These are phyloP conservation scores for Diatrype stigma DNA, from an alignment of 2,329 filamentous ascomycete genomes.

Conservation along the genomic window DNA sequence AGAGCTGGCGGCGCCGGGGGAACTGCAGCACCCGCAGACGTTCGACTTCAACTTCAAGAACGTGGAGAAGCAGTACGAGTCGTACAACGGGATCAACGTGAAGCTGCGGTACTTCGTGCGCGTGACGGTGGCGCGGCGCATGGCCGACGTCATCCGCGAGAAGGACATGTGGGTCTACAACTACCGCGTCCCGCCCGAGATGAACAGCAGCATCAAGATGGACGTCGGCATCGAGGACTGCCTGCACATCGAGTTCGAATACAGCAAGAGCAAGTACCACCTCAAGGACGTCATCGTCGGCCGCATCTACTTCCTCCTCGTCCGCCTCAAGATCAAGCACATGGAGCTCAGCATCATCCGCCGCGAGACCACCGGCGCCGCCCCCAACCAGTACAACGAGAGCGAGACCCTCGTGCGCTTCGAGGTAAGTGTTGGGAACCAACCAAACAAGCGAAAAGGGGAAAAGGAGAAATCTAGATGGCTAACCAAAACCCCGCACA, in stretches of 20 bases:
- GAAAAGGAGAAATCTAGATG: no score
- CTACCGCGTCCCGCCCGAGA: conserved; percentile 96
- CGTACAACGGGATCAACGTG: conserved; percentile 99
- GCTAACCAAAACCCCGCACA: background rate
- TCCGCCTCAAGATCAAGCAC: conserved; percentile 98
- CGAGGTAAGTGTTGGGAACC: conserved; percentile 54
- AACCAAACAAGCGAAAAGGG: no score
- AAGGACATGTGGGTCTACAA: conserved; percentile 99
- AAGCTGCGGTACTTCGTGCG: conserved; percentile 98
- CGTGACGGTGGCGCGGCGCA: conserved; percentile 91
- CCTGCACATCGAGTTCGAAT: conserved; percentile 98
- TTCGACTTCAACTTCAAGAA: conserved; percentile 99
- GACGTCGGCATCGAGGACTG: conserved; percentile 99
- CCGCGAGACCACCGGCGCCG: conserved; percentile 90
- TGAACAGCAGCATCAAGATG: conserved; percentile 99
- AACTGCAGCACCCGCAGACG: conserved; percentile 97
- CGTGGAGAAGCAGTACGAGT: conserved; percentile 99
- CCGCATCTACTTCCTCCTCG: conserved; percentile 95
- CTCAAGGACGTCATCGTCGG: conserved; percentile 99
- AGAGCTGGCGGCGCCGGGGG: conserved; percentile 92
- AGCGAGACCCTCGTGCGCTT: conserved; percentile 97
- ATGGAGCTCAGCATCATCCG: conserved; percentile 99
- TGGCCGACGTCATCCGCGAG: conserved; percentile 97
- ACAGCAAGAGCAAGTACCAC: conserved; percentile 98
- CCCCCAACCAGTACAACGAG: conserved; percentile 99